Evolutionary conservation across 1,284 basidiomycete species (phyloP).

Genomic region (Paramarasmius palmivorus): DNA sequence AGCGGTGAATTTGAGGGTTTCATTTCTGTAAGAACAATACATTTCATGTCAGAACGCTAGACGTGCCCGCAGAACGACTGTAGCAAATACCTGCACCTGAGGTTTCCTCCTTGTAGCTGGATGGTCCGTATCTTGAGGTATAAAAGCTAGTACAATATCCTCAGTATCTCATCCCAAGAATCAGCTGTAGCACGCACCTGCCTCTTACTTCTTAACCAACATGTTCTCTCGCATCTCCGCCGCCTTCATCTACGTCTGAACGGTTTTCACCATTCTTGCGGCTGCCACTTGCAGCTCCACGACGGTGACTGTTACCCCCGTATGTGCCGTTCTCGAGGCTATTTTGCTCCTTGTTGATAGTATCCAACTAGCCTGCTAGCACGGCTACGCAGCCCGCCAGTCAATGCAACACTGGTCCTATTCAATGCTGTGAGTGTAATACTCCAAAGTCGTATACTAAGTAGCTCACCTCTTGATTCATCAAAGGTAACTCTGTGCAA

Average conservation of each 20-base stretch:
- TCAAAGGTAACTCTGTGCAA: constrained; percentile 22
- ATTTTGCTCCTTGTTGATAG: neutral
- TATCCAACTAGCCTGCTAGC: neutral
- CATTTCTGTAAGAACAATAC: too few relatives aligned
- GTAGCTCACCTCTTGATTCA: too few relatives aligned
- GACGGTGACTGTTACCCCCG: constrained; percentile 12
- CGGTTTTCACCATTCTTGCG: constrained; percentile 5
- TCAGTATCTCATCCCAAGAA: too few relatives aligned
- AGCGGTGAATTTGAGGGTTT: too few relatives aligned
- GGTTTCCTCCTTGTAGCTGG: too few relatives aligned
- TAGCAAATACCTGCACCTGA: too few relatives aligned
- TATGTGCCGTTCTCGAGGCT: neutral
- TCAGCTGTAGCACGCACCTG: too few relatives aligned
- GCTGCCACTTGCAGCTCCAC: constrained; percentile 15
- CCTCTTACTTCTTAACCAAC: constrained; percentile 5
- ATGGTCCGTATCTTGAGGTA: too few relatives aligned
- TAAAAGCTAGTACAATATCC: too few relatives aligned
- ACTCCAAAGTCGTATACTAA: too few relatives aligned
- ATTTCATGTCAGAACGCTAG: too few relatives aligned
- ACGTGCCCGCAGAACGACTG: too few relatives aligned
- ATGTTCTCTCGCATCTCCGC: constrained; percentile 29
- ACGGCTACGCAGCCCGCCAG: constrained; percentile 10
- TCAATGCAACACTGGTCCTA: constrained; percentile 28
- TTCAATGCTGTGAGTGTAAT: constrained; percentile 37
- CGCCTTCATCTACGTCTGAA: constrained; percentile 19